These are phyloP conservation scores for Amaranthus palmeri DNA, from an alignment of 148 eudicot species.

Conservation along the genomic window DNA sequence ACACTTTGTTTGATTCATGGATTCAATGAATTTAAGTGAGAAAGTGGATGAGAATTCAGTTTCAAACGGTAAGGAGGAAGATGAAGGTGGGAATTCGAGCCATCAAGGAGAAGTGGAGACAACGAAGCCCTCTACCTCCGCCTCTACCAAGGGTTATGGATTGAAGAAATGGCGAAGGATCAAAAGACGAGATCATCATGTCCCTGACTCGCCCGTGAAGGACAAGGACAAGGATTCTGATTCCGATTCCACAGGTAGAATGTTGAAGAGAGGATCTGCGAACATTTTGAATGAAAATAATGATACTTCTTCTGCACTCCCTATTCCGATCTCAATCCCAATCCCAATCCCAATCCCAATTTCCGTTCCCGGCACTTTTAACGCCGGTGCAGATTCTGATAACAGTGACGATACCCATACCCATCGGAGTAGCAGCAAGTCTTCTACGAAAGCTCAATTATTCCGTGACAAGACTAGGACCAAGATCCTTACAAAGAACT, in stretches of 20 bases:
- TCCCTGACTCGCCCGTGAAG: background rate
- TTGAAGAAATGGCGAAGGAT: slow-evolving; percentile 84
- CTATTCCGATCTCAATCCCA: too few relatives aligned
- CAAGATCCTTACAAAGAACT: slow-evolving; percentile 28
- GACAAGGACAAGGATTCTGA: slow-evolving; percentile 32
- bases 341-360: too few relatives aligned
- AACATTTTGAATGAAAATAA: slow-evolving; percentile 22
- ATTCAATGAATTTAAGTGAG: too few relatives aligned
- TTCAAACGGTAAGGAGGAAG: too few relatives aligned
- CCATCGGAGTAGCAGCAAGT: slow-evolving; percentile 50
- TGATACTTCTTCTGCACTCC: slow-evolving; percentile 21
- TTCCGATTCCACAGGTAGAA: slow-evolving; percentile 29
- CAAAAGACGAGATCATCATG: slow-evolving; percentile 30
- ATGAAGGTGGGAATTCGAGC: background rate
- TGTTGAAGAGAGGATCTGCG: slow-evolving; percentile 44
- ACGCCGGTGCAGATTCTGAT: slow-evolving; percentile 46
- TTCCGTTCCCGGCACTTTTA: slow-evolving; percentile 16
- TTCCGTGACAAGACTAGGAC: slow-evolving; percentile 37
- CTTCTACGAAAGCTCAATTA: slow-evolving; percentile 68
- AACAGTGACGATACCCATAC: slow-evolving; percentile 51
- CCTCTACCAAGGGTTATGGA: slow-evolving; percentile 51
- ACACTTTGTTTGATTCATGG: too few relatives aligned
- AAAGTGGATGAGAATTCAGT: too few relatives aligned
- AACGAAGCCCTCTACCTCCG: background rate
- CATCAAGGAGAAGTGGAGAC: background rate